Conservation (phyloP, 2,329 filamentous ascomycete species). For the Penicillium frequentans region DNA sequence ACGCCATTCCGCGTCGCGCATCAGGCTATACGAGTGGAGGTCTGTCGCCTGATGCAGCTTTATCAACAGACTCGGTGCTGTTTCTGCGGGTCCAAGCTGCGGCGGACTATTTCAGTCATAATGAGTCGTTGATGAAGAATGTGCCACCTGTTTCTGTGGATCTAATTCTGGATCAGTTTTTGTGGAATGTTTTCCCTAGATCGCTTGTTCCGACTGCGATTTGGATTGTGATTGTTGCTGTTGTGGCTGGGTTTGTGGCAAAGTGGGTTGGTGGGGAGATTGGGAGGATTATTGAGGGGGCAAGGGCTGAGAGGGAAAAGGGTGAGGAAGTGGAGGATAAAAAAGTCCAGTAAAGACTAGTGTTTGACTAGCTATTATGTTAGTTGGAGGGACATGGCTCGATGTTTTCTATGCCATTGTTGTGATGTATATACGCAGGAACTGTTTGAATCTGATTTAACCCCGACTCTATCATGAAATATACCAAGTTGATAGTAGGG, state of each 20-base stretch:
- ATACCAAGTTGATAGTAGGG: neutral
- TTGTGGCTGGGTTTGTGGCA: conserved; percentile 50
- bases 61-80: conserved; percentile 54
- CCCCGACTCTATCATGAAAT: neutral
- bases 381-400: neutral
- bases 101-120: conserved; percentile 80
- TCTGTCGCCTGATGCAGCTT: conserved; percentile 14
- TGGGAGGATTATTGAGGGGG: conserved; percentile 23
- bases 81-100: conserved; percentile 73
- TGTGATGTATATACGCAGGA: neutral
- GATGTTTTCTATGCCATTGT: neutral
- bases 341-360: conserved; percentile 18
- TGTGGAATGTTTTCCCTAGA: conserved; percentile 74
- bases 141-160: conserved; percentile 77
- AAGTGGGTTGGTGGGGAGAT: conserved; percentile 28
- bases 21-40: neutral
- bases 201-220: conserved; percentile 71
- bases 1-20: conserved; percentile 10
- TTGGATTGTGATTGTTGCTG: conserved; percentile 66
- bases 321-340: conserved; percentile 10
- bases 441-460: neutral
- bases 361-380: neutral
- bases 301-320: conserved; percentile 11
- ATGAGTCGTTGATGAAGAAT: conserved; percentile 70
- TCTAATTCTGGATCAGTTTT: conserved; percentile 79